Conservation (phyloP, 805 yeast genomes). For the Kluyveromyces aestuarii region DNA sequence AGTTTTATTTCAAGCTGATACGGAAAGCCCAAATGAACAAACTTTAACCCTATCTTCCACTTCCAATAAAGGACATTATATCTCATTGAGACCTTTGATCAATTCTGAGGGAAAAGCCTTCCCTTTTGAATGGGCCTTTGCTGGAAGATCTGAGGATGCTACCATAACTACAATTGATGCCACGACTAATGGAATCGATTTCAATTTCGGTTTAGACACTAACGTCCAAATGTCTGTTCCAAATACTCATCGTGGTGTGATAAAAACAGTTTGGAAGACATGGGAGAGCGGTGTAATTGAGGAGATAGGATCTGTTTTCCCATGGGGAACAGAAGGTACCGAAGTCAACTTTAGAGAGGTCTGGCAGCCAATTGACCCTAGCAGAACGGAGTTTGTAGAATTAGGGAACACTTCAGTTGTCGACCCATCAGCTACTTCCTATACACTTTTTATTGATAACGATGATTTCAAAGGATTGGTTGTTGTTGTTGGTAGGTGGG, state of each 20-base stretch:
- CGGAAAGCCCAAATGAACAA: conserved; percentile 20
- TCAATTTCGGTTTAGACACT: conserved; percentile 23
- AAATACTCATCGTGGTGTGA: conserved; percentile 21
- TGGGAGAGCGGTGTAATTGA: conserved; percentile 28
- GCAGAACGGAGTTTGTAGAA: conserved; percentile 14
- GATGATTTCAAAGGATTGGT: conserved; percentile 22
- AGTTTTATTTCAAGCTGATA: conserved; percentile 22
- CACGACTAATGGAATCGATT: conserved; percentile 16
- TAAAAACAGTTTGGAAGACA: conserved; percentile 24
- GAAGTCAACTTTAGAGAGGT: conserved; percentile 25
- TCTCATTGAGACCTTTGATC: conserved; percentile 31
- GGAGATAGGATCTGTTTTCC: conserved; percentile 27
- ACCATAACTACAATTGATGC: conserved; percentile 26
- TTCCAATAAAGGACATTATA: conserved; percentile 26
- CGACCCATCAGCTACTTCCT: conserved; percentile 9
- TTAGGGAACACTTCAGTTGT: conserved; percentile 5
- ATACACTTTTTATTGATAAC: conserved; percentile 16
- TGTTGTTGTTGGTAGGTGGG: conserved; percentile 25
- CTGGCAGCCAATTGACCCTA: conserved; percentile 29
- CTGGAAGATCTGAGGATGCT: conserved; percentile 38
- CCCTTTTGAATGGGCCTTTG: conserved; percentile 52
- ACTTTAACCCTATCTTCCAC: conserved; percentile 25
- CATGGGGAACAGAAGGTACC: conserved; percentile 20
- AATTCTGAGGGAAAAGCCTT: conserved; percentile 24
- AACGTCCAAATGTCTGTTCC: conserved; percentile 21